Conservation (phyloP, 768 basidiomycete species). For the Auriculariales sp. region DNA sequence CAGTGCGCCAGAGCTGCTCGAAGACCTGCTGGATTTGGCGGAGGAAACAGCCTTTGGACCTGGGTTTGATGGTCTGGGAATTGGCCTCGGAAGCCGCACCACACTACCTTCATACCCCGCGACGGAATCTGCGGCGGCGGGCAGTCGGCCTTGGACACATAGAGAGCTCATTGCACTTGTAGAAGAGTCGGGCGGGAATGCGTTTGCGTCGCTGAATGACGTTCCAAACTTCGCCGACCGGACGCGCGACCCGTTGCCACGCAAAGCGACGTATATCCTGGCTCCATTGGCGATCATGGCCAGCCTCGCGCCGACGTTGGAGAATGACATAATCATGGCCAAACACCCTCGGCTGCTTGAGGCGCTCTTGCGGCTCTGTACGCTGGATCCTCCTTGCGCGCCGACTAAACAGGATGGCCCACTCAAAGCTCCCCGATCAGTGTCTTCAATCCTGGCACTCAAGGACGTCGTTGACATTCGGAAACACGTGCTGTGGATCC, state of each 20-base stretch:
- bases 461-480: slow-evolving; percentile 47
- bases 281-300: slow-evolving; percentile 68
- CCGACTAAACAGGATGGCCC: background rate
- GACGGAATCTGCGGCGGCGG: slow-evolving; percentile 10
- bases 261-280: slow-evolving; percentile 53
- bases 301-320: slow-evolving; percentile 62
- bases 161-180: slow-evolving; percentile 45
- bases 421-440: slow-evolving; percentile 17
- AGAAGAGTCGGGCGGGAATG: slow-evolving; percentile 39
- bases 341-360: slow-evolving; percentile 49
- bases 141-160: slow-evolving; percentile 38
- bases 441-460: slow-evolving; percentile 51
- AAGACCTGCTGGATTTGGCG: slow-evolving; percentile 75
- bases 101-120: background rate
- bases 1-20: slow-evolving; percentile 66
- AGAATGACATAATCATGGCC: slow-evolving; percentile 57
- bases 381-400: slow-evolving; percentile 16
- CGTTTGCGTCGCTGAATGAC: slow-evolving; percentile 40
- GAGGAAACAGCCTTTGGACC: slow-evolving; percentile 66
- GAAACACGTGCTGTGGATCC: slow-evolving; percentile 52
- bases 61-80: slow-evolving; percentile 18
- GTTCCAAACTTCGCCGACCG: slow-evolving; percentile 30
- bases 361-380: slow-evolving; percentile 55
- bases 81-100: background rate
- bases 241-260: slow-evolving; percentile 40